Evolutionary conservation across 768 basidiomycete genomes (phyloP).

Genomic region (Tephrocybe sp.): DNA sequence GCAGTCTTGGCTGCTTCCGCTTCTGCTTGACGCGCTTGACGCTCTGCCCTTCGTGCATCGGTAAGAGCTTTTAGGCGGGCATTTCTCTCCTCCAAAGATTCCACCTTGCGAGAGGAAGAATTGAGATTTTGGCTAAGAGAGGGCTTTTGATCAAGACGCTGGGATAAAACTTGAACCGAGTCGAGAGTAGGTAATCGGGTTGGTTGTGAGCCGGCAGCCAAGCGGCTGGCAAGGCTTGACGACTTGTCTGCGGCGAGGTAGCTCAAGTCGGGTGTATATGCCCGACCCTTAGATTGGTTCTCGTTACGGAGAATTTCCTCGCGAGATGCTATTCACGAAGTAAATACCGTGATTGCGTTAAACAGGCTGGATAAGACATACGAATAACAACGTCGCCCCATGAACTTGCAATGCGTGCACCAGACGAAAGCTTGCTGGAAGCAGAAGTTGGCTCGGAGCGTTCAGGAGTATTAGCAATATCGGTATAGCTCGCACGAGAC

Average conservation of each 20-base stretch:
- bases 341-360: neutral
- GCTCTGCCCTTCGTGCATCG: conserved; percentile 3
- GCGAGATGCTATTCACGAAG: conserved; percentile 10
- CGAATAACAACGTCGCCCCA: conserved; percentile 32
- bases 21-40: conserved; percentile 3
- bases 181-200: neutral
- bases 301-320: conserved; percentile 14
- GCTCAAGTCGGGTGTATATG: conserved; percentile 24
- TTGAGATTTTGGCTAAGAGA: too few species aligned
- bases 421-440: conserved; percentile 4
- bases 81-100: neutral
- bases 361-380: conserved; percentile 19
- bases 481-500: conserved; percentile 7
- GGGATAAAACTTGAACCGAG: neutral
- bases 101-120: neutral
- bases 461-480: conserved; percentile 5
- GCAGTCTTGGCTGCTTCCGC: neutral
- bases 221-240: conserved; percentile 21
- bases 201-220: conserved; percentile 13
- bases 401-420: conserved; percentile 18
- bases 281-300: neutral
- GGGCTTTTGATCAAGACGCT: neutral
- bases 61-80: neutral
- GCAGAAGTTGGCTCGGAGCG: neutral
- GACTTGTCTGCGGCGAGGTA: conserved; percentile 25